These are phyloP conservation scores for Halteria grandinella DNA, from an alignment of 73 alveolate genomes.

Conservation along the genomic window DNA sequence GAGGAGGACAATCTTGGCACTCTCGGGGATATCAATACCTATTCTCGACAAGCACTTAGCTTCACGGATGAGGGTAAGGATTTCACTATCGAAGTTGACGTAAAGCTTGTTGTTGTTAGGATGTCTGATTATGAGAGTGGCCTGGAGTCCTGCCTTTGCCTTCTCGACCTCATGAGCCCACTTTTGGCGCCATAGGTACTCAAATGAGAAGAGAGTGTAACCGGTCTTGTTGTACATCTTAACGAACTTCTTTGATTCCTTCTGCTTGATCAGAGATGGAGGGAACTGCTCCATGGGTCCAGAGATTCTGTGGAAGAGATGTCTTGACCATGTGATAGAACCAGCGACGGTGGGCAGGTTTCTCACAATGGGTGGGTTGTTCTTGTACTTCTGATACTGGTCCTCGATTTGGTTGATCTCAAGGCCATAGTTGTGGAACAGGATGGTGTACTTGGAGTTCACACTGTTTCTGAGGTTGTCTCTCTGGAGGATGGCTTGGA, in stretches of 20 bases:
- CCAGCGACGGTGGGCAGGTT: slow-evolving; percentile 99
- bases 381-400: slow-evolving; percentile 81
- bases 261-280: slow-evolving; percentile 68
- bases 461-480: slow-evolving; percentile 90
- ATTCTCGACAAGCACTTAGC: slow-evolving; percentile 99
- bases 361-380: slow-evolving; percentile 99
- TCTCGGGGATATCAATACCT: slow-evolving; percentile 99
- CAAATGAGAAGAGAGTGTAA: slow-evolving; percentile 84
- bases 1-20: slow-evolving; percentile 99
- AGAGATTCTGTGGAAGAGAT: slow-evolving; percentile 94
- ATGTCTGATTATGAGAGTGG: slow-evolving; percentile 94
- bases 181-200: slow-evolving; percentile 80
- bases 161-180: slow-evolving; percentile 93
- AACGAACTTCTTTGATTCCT: slow-evolving; percentile 77
- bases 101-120: slow-evolving; percentile 93
- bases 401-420: slow-evolving; percentile 84
- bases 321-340: slow-evolving; percentile 99
- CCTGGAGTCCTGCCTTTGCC: slow-evolving; percentile 96
- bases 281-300: slow-evolving; percentile 98
- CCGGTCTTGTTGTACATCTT: slow-evolving; percentile 89
- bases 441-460: slow-evolving; percentile 87
- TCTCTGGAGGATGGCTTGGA: slow-evolving; percentile 96
- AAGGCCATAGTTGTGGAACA: slow-evolving; percentile 93
- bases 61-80: slow-evolving; percentile 98
- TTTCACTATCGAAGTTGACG: slow-evolving; percentile 99